phyloP scores from a whole-genome alignment of 306 rosid species.

The Sicyos edulis region DNA sequence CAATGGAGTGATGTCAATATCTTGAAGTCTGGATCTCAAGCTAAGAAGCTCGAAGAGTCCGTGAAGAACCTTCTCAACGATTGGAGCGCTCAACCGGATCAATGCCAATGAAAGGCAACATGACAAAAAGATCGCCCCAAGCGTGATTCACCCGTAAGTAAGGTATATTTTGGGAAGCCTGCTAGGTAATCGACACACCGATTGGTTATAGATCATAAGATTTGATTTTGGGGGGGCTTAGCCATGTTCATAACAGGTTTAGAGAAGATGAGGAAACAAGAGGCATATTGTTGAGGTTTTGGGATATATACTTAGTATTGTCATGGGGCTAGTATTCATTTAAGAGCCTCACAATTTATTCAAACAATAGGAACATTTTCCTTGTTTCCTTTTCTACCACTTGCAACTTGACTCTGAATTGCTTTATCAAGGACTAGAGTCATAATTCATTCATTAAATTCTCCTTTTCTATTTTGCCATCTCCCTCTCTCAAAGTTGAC shows the following conservation, averaged over 20 bases:
- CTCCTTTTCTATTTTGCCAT: neutral
- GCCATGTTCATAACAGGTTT: slow-evolving; percentile 19
- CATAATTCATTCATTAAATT: slow-evolving; percentile 7
- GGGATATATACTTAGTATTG: neutral
- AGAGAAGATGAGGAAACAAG: slow-evolving; percentile 2
- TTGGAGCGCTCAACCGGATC: slow-evolving; percentile 59
- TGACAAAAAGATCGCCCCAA: too few relatives aligned
- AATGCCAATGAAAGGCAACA: slow-evolving; percentile 7
- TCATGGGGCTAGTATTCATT: neutral
- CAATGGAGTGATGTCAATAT: slow-evolving; percentile 84
- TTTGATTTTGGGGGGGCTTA: neutral
- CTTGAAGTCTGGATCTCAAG: slow-evolving; percentile 73
- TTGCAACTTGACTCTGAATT: neutral
- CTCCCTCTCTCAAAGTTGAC: neutral
- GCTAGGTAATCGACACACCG: neutral
- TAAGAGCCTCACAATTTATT: slow-evolving; percentile 17
- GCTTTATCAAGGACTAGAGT: neutral
- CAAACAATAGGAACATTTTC: slow-evolving; percentile 9
- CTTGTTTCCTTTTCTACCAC: slow-evolving; percentile 1
- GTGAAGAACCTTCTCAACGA: slow-evolving; percentile 66
- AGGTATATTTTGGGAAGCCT: neutral
- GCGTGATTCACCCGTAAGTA: neutral
- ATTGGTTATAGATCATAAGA: neutral
- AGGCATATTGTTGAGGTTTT: slow-evolving; percentile 12
- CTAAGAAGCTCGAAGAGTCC: slow-evolving; percentile 70